phyloP scores from a whole-genome alignment of 768 basidiomycete species.

The Suillus clintonianus region DNA sequence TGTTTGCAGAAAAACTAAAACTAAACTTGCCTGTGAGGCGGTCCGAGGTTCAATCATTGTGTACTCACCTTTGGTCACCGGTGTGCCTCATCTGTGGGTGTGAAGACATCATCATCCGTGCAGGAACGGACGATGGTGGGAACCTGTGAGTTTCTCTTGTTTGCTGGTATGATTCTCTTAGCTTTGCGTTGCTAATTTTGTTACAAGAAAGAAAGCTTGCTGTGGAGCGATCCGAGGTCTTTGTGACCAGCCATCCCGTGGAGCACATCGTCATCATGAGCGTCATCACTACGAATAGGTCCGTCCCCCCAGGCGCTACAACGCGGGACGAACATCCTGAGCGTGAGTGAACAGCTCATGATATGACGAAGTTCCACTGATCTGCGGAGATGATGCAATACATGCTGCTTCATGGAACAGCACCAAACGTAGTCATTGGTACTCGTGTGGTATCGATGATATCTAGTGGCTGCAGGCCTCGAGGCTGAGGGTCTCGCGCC shows the following conservation, averaged over 20 bases:
- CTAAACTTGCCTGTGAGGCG: background rate
- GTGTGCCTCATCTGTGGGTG: background rate
- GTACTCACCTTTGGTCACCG: background rate
- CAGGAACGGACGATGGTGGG: background rate
- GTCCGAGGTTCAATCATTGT: slow-evolving; percentile 6
- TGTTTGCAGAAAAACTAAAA: background rate
- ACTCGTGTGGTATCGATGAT: too few species aligned
- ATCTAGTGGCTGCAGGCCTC: slow-evolving; percentile 15
- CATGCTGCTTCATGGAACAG: slow-evolving; percentile 1
- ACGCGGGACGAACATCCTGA: slow-evolving; percentile 1
- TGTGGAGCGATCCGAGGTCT: background rate
- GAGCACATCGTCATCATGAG: slow-evolving; percentile 2
- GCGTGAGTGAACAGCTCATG: slow-evolving; percentile 1
- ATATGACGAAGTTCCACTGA: slow-evolving; percentile 12
- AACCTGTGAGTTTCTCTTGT: background rate
- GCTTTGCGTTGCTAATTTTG: background rate
- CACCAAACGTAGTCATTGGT: background rate
- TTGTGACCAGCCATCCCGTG: background rate
- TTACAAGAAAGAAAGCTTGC: background rate
- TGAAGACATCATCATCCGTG: background rate
- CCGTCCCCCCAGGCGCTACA: background rate
- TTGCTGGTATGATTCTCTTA: background rate
- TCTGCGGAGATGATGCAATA: slow-evolving; percentile 17
- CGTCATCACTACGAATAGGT: background rate
- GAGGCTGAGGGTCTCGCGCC: slow-evolving; percentile 10